Percentiles rank a stretch among this genome's conserved stretches.
phyloP scores from a whole-genome alignment of 306 rosid species.

The Pyrus pyrifolia region DNA sequence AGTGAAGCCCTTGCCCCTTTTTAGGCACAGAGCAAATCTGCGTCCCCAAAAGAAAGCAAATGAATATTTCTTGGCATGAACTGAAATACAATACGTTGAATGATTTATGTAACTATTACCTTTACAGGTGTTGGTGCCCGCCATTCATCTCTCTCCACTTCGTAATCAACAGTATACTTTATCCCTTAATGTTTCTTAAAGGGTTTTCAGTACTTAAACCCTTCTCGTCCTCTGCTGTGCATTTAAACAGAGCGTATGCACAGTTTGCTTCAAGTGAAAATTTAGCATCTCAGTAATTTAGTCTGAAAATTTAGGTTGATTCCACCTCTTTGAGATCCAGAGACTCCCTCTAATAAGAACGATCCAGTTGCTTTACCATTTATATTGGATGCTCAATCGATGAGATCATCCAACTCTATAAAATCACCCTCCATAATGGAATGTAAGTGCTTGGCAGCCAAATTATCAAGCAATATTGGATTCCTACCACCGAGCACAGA shows the following conservation, averaged over 20 bases:
- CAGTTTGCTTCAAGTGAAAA: neutral
- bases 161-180: slow-evolving; percentile 13
- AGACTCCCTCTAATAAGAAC: neutral
- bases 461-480: slow-evolving; percentile 17
- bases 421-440: slow-evolving; percentile 48
- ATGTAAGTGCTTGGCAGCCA: slow-evolving; percentile 16
- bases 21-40: slow-evolving; percentile 35
- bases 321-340: slow-evolving; percentile 21
- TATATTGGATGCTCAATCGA: slow-evolving; percentile 13
- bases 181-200: slow-evolving; percentile 13
- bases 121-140: slow-evolving; percentile 22
- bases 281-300: slow-evolving; percentile 11
- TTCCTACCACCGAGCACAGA: slow-evolving; percentile 18
- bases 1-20: slow-evolving; percentile 15
- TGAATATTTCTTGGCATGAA: slow-evolving; percentile 19
- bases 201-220: slow-evolving; percentile 17
- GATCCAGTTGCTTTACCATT: neutral
- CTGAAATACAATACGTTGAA: slow-evolving; percentile 14
- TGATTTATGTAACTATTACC: slow-evolving; percentile 30
- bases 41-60: slow-evolving; percentile 39
- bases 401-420: slow-evolving; percentile 61
- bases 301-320: slow-evolving; percentile 17
- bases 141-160: slow-evolving; percentile 28
- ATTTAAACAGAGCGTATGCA: slow-evolving; percentile 19
- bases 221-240: slow-evolving; percentile 22